These are phyloP conservation scores for Spathaspora arborariae DNA, from an alignment of 805 yeast species.

Conservation along the genomic window DNA sequence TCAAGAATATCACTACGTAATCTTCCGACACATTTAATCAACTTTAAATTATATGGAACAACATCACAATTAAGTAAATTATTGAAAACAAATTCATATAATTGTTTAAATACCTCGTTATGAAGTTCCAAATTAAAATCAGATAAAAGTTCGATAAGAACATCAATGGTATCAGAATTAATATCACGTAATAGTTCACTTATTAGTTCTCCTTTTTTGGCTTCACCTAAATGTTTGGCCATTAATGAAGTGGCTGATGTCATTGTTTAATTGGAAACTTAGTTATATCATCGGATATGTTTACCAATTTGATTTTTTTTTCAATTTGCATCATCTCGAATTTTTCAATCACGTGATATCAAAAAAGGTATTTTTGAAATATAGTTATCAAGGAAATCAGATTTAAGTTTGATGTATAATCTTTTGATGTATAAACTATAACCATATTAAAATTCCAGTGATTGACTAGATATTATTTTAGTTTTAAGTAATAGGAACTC, in stretches of 20 bases:
- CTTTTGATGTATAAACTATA: too few species aligned
- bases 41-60: constrained; percentile 8
- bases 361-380: too few species aligned
- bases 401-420: too few species aligned
- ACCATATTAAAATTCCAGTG: too few species aligned
- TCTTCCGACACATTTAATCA: constrained; percentile 13
- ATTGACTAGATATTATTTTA: too few species aligned
- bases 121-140: constrained; percentile 13
- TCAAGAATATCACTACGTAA: constrained; percentile 12
- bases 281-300: neutral
- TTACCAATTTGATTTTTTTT: neutral
- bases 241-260: constrained; percentile 17
- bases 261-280: too few species aligned
- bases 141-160: constrained; percentile 25
- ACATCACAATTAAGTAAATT: neutral
- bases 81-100: neutral
- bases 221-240: constrained; percentile 20
- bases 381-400: too few species aligned
- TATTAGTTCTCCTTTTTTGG: constrained; percentile 18
- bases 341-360: too few species aligned
- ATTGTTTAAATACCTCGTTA: constrained; percentile 6
- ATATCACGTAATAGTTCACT: constrained; percentile 15
- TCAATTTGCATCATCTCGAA: neutral
- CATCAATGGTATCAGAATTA: constrained; percentile 14
- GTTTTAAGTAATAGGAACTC: too few species aligned